Base-by-base conservation (phyloP, 2,329 filamentous ascomycete species). In the Fusarium ramigenum region DNA sequence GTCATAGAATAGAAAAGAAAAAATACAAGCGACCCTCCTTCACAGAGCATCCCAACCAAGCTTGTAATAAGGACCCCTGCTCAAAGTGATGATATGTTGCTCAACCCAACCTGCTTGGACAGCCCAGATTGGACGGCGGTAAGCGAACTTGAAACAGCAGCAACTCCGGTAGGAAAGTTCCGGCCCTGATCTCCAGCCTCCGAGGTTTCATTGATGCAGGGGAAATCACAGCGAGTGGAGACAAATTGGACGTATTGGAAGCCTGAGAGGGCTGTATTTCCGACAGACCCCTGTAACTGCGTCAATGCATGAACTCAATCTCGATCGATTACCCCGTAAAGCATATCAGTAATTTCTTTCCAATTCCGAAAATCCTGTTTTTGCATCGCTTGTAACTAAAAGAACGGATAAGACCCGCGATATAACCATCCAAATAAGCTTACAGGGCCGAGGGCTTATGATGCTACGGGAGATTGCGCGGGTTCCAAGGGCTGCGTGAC, bases 241-340 rank as follows among this genome's bases (percentile, higher is more conserved):
- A 23, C 39, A 7, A 15, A 1, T 21, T 30, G 37, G n/a, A 30
- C 49, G 37, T 34, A 69, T 37, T 14, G n/a, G 10, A 39, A 30
- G 7, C 4, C 11, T 3, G 14, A 23, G 5, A 39, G 37, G 64
- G 66, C 37, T 52, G 49, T 47, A 39, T 56, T 54, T 56, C 52
- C 14, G 18, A 60, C n/a, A 30, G n/a, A 4, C 25, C 67, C 67
- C 9, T 70, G 66, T n/a, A 7, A 34, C 7, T 43, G 21, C 36
- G 53, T 70, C 67, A 66, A 70, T 70, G 67, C 67, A 60, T 56
- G 18, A 42, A 30, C 16, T 44, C 40, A 52, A 70, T 70, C 67
- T 70, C 54, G 67, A 70, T 70, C 46, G 53, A 37, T 50, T 47
- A 49, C 42, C 32, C 40, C 52, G 32, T 36, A 4, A 44, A 30